A percentile compares a stretch with the other conserved stretches of the same genome.
These are phyloP conservation scores for Lasiodiplodia citricola DNA, from an alignment of 2,329 filamentous ascomycete species.

Conservation along the genomic window DNA sequence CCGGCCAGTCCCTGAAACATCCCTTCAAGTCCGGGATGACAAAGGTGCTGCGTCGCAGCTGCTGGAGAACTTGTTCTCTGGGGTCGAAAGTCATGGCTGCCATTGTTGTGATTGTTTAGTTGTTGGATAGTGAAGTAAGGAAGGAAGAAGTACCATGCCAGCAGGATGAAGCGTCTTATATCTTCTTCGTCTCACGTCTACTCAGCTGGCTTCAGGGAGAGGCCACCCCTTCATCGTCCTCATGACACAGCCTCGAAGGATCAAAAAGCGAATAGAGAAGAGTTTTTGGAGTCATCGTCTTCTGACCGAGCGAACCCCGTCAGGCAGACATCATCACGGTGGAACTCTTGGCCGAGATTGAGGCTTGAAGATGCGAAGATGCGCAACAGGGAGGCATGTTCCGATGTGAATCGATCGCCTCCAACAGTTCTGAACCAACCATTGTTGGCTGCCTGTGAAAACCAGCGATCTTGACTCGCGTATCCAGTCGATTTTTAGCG, in stretches of 20 bases:
- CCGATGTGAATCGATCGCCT: no score
- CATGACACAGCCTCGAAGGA: slow-evolving; percentile 13
- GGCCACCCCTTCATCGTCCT: neutral
- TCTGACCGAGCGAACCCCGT: neutral
- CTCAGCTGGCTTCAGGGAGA: neutral
- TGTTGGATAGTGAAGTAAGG: neutral
- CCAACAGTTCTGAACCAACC: neutral
- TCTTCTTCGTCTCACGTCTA: neutral
- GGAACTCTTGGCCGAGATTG: neutral
- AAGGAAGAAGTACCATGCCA: neutral
- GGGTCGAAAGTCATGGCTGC: slow-evolving; percentile 12
- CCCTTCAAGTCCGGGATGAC: slow-evolving; percentile 3
- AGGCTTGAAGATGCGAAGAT: neutral
- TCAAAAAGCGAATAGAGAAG: neutral
- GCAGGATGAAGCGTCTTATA: neutral
- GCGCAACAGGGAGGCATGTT: neutral
- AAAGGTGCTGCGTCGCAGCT: slow-evolving; percentile 7
- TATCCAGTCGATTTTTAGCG: neutral
- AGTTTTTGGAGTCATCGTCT: neutral
- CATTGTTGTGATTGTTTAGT: neutral
- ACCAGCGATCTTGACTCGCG: neutral
- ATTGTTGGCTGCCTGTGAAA: neutral
- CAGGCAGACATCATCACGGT: slow-evolving; percentile 7
- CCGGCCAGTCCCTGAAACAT: slow-evolving; percentile 18
- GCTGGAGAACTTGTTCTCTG: slow-evolving; percentile 10